Evolutionary conservation across 2,329 filamentous ascomycete genomes (phyloP).

Genomic region (Monosporascus sp.): DNA sequence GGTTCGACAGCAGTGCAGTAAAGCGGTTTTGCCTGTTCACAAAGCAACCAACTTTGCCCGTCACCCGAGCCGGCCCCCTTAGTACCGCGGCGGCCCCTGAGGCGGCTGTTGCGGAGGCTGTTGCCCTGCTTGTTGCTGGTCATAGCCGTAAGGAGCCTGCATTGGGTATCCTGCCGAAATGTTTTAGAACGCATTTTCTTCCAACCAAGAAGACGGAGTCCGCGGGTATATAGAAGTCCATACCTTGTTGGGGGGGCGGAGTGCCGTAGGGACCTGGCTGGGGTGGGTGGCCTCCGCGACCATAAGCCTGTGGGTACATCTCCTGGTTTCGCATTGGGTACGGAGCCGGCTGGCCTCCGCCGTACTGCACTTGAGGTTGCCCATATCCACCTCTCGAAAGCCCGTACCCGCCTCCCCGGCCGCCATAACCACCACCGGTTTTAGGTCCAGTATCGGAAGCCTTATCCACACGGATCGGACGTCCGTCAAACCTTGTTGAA

Average conservation of each 20-base stretch:
- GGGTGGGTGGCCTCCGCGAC: constrained; percentile 35
- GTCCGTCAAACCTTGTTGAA: constrained; percentile 74
- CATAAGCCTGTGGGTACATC: constrained; percentile 37
- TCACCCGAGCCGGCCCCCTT: constrained; percentile 8
- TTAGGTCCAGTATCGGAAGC: constrained; percentile 74
- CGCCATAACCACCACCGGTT: constrained; percentile 48
- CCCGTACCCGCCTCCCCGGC: constrained; percentile 25
- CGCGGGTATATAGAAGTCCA: constrained; percentile 1
- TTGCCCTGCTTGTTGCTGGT: constrained; percentile 31
- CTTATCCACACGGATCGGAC: constrained; percentile 91
- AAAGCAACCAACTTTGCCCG: neutral
- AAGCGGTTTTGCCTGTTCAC: neutral
- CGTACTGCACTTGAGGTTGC: constrained; percentile 29
- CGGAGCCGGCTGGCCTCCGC: constrained; percentile 29
- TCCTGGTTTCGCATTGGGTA: constrained; percentile 31
- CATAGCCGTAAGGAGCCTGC: constrained; percentile 37
- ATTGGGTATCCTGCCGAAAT: constrained; percentile 18
- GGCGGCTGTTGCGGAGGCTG: constrained; percentile 31
- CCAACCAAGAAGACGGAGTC: neutral
- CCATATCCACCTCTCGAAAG: constrained; percentile 28
- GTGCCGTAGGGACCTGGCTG: constrained; percentile 34
- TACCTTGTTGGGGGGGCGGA: constrained; percentile 41
- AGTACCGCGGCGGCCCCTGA: constrained; percentile 37
- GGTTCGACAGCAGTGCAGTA: neutral
- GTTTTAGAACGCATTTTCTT: neutral